Evolutionary conservation across 2,329 filamentous ascomycete species (phyloP).

Genomic region (Exophiala xenobiotica): DNA sequence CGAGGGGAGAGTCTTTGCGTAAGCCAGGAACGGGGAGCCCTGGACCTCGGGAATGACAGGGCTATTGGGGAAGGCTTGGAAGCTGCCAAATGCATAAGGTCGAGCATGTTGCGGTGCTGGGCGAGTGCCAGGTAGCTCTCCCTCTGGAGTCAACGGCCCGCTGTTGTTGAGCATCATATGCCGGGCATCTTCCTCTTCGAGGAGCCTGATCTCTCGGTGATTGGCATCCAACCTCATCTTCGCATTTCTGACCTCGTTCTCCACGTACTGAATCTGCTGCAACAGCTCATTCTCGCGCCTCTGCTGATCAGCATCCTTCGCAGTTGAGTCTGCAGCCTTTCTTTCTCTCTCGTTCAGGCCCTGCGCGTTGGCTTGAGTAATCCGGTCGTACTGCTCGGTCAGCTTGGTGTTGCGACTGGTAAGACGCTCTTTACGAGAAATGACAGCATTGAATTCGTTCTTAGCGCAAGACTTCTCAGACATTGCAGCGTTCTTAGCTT

Average conservation of each 20-base stretch:
- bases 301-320: slow-evolving; percentile 46
- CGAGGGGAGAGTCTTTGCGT: slow-evolving; percentile 27
- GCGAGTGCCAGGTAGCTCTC: slow-evolving; percentile 55
- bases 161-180: slow-evolving; percentile 44
- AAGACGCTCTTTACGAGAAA: slow-evolving; percentile 59
- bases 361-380: slow-evolving; percentile 58
- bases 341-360: slow-evolving; percentile 56
- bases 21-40: slow-evolving; percentile 31
- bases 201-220: slow-evolving; percentile 33
- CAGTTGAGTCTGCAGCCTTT: slow-evolving; percentile 47
- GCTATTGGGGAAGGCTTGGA: slow-evolving; percentile 29
- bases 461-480: slow-evolving; percentile 50
- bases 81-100: slow-evolving; percentile 28
- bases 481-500: slow-evolving; percentile 52
- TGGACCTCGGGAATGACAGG: slow-evolving; percentile 29
- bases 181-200: slow-evolving; percentile 38
- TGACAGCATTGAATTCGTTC: slow-evolving; percentile 39
- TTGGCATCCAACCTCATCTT: slow-evolving; percentile 36
- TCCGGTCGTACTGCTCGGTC: slow-evolving; percentile 61
- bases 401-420: slow-evolving; percentile 57
- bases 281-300: slow-evolving; percentile 45
- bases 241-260: slow-evolving; percentile 32
- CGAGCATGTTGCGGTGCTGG: slow-evolving; percentile 32
- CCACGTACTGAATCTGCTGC: slow-evolving; percentile 43
- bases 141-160: slow-evolving; percentile 59